Conservation (phyloP, 2,329 filamentous ascomycete species). For the Cytospora chrysosperma region DNA sequence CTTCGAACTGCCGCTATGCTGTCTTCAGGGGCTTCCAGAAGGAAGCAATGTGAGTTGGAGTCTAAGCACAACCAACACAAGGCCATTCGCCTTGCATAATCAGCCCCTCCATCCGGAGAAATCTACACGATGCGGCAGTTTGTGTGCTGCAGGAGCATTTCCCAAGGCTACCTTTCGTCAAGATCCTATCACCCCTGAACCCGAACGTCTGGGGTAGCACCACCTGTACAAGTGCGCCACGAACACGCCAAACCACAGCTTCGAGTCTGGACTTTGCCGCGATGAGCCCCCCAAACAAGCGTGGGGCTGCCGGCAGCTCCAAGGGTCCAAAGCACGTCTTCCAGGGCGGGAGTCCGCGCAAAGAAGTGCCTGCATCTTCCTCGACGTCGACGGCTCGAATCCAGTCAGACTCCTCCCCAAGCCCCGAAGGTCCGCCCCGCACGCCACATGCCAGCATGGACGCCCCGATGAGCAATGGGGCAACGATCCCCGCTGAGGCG, state of each 20-base stretch:
- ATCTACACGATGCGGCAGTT: conserved; percentile 7
- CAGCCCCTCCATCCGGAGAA: not conserved
- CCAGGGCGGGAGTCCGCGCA: conserved; percentile 14
- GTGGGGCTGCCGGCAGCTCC: conserved; percentile 12
- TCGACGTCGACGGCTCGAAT: conserved; percentile 19
- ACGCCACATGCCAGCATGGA: conserved; percentile 1
- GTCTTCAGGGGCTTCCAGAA: conserved; percentile 3
- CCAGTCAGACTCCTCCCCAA: conserved; percentile 11
- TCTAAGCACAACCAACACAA: conserved; percentile 13
- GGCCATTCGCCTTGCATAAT: not conserved
- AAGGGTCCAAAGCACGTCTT: conserved; percentile 15
- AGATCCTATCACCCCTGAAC: conserved; percentile 9
- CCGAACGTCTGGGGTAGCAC: not conserved
- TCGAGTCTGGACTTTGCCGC: not conserved
- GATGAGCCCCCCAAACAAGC: conserved; percentile 24
- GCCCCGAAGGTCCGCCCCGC: conserved; percentile 18
- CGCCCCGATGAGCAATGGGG: not conserved
- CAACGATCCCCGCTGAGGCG: conserved; percentile 2
- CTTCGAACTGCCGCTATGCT: conserved; percentile 11
- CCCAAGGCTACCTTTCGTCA: conserved; percentile 5
- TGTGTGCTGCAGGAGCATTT: conserved; percentile 1
- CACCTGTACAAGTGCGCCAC: not conserved
- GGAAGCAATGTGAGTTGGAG: not conserved
- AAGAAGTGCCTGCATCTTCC: conserved; percentile 1
- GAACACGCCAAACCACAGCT: not conserved